phyloP scores from a whole-genome alignment of 345 rosid genomes.

The Pelargonium nanum region DNA sequence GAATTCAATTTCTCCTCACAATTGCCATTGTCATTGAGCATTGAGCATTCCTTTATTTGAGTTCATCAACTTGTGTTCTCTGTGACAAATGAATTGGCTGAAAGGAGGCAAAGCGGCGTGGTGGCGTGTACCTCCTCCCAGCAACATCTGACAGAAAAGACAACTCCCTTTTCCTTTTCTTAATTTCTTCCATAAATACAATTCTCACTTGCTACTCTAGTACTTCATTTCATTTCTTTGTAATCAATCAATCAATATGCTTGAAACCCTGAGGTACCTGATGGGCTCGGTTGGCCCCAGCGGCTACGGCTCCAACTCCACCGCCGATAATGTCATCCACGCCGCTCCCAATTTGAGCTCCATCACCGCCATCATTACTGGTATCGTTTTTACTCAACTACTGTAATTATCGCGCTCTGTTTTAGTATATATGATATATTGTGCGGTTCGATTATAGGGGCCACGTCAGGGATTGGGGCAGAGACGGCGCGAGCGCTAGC shows the following conservation, averaged over 20 bases:
- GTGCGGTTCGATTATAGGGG: constrained; percentile 32
- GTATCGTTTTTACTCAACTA: constrained; percentile 13
- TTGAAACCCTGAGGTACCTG: constrained; percentile 63
- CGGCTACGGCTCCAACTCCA: constrained; percentile 85
- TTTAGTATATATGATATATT: too few species aligned
- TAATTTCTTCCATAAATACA: too few species aligned
- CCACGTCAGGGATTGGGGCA: constrained; percentile 94
- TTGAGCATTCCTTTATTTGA: too few species aligned
- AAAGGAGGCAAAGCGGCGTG: too few species aligned
- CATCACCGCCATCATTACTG: constrained; percentile 79
- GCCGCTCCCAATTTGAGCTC: constrained; percentile 43
- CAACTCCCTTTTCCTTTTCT: too few species aligned
- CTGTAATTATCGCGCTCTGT: neutral
- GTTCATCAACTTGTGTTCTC: neutral
- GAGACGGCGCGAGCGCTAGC: constrained; percentile 89
- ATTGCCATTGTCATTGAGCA: neutral
- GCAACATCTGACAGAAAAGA: neutral
- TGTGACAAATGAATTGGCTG: too few species aligned
- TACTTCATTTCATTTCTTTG: too few species aligned
- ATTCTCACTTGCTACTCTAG: too few species aligned
- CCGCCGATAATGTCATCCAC: constrained; percentile 72
- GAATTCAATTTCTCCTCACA: neutral
- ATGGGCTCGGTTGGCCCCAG: constrained; percentile 69
- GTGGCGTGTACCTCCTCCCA: too few species aligned
- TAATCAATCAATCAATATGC: constrained; percentile 31